These are phyloP conservation scores for Plasmodium cynomolgi DNA, from an alignment of 169 alveolate species.

Conservation along the genomic window DNA sequence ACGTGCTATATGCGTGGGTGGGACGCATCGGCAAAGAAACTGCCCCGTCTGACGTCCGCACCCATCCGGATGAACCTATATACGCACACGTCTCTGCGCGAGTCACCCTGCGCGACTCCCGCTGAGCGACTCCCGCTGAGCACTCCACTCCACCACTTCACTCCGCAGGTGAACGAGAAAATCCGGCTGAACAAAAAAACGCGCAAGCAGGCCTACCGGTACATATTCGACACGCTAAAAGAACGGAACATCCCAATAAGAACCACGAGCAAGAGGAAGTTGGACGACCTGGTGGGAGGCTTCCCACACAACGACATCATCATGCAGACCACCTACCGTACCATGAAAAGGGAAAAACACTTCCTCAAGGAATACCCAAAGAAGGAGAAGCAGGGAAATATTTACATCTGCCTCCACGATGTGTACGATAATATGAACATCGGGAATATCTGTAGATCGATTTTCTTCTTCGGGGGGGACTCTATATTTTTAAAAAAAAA, in stretches of 20 bases:
- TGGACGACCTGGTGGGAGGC: constrained; percentile 56
- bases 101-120: too few species aligned
- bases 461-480: constrained; percentile 64
- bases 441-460: constrained; percentile 44
- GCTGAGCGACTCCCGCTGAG: background rate
- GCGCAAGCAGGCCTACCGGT: constrained; percentile 24
- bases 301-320: constrained; percentile 58
- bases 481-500: constrained; percentile 49
- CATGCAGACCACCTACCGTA: constrained; percentile 14
- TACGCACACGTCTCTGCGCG: background rate
- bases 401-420: constrained; percentile 44
- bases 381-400: background rate
- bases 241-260: constrained; percentile 2
- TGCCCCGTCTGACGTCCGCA: background rate
- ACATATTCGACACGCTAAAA: constrained; percentile 22
- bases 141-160: background rate
- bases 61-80: background rate
- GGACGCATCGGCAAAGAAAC: background rate
- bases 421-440: constrained; percentile 66
- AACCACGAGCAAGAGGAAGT: background rate
- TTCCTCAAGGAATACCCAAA: constrained; percentile 1
- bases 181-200: constrained; percentile 13
- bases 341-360: constrained; percentile 18
- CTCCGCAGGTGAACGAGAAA: constrained; percentile 9
- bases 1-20: background rate